Base-by-base conservation (phyloP, 306 rosid genomes). In the Ceratonia siliqua region DNA sequence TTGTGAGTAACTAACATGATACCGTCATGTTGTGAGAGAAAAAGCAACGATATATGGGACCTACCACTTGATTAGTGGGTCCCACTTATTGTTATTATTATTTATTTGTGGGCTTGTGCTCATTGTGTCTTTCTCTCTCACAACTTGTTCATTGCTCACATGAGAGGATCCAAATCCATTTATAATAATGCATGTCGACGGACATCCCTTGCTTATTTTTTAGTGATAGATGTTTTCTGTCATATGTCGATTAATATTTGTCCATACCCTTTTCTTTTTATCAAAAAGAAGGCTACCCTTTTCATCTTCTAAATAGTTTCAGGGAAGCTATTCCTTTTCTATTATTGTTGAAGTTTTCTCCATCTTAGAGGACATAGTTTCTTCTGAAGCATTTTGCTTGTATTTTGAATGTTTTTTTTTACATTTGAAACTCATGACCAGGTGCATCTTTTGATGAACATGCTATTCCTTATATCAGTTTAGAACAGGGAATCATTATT, bases 391-490 rank as follows among this genome's bases (percentile, higher is more conserved):
- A 33, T n/a, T 48, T 25, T 53, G 30, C 58, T 17, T 35, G 48
- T 73, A 28, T 58, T 48, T 56, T 72, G 6, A 57, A 21, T 62
- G 45, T 38, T 36, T 22, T 72, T 76, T 41, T 56, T 59, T 6
- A 35, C 10, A 43, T 56, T 56, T 15, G 69, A 17, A 56, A 43
- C 32, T 32, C 7, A 53, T 8, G 7, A 46, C n/a, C 22, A 15
- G 66, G 50, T 55, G 17, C 38, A 50, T 39, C 27, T 38, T 63
- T 75, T 25, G 46, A 62, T 74, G n/a, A 75, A 38, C 43, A 22
- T 52, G 27, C 42, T 57, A 50, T 56, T 73, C 70, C 63, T 79
- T 9, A 56, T 32, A 20, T 70, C 46, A 70, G 30, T 41, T 46
- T 56, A 56, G 53, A 57, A 53, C 18, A 53, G 15, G 15, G 25